A percentile compares a stretch with the other conserved stretches of the same genome.
Conservation (phyloP, 2,329 filamentous ascomycete species). For the Neonectria faginata region DNA sequence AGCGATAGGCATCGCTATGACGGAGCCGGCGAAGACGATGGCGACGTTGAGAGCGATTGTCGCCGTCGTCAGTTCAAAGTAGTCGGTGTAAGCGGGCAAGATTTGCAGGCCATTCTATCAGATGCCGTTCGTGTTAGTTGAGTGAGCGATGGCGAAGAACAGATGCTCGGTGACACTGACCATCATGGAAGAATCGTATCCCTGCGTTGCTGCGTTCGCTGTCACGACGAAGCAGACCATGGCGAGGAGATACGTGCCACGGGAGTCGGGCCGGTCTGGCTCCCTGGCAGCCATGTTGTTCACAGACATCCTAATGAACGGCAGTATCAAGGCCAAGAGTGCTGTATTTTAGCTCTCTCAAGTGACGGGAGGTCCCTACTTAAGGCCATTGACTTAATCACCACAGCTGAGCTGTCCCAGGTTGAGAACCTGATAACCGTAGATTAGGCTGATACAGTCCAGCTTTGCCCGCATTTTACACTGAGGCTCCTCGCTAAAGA, state of each 20-base stretch:
- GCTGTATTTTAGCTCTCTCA: background rate
- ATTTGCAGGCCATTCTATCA: conserved; percentile 19
- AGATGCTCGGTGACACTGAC: background rate
- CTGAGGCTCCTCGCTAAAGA: background rate
- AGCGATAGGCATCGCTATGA: conserved; percentile 17
- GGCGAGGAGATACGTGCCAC: conserved; percentile 10
- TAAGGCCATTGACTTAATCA: background rate
- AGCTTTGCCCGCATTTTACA: background rate
- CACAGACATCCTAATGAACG: background rate
- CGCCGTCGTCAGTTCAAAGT: conserved; percentile 14
- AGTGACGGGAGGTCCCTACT: background rate
- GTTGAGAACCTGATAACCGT: background rate
- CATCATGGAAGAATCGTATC: conserved; percentile 17
- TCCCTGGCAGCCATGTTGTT: background rate
- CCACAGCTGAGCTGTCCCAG: background rate
- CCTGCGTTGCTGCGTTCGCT: conserved; percentile 13
- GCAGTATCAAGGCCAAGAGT: background rate
- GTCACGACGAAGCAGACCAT: conserved; percentile 15
- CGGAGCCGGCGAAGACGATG: conserved; percentile 19
- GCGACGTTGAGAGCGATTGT: conserved; percentile 17
- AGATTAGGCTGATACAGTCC: background rate
- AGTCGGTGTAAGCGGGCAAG: conserved; percentile 18
- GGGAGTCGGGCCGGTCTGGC: background rate
- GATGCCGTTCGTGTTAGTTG: background rate
- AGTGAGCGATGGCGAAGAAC: too few relatives aligned